Base-by-base conservation (phyloP, 306 rosid genomes). In the Citrullus colocynthis region DNA sequence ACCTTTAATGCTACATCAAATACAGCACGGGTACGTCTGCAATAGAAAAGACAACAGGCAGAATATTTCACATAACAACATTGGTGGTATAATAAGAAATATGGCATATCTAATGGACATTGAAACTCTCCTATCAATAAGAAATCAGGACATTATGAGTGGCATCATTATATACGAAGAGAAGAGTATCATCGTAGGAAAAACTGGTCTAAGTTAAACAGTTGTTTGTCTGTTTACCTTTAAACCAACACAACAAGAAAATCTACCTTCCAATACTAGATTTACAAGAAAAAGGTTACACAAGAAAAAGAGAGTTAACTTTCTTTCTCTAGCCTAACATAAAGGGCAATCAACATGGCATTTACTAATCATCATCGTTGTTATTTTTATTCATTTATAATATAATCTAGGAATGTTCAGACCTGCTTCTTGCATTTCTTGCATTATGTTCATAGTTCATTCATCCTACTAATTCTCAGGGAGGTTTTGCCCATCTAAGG, bases 1-100 rank as follows among this genome's bases (percentile, higher is more conserved):
- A 88, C 92, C 65, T 58, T 86, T 79, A 95, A 76, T 6, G 88
- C 99, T 20, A 81, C 80, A 74, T 88, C 93, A 89, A 95, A 92
- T 34, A 84, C 77, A 21, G 79, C 87, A 60, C 97, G 97, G 1
- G 92, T 89, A 60, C 97, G 96, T 54, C 97, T 92, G 86, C 70
- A 51, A 63, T 72, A 21, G 32, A 49, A 79, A 78, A 37, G 59
- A 73, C 51, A 80, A 52, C 45, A 30, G 4, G 17, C 32, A 20
- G 61, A 44, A 24, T 6, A 48, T 71, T 24, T 30, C 41, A 71
- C 75, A 69, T 17, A 44, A 18, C 45, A 10, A 21, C 10, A 69
- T 41, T 20, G 3, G 75, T 44, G 42, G 32, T 24, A 24, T 24
- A 44, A 15, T 44, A 4, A 66, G 49, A 65, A 37, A 65, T 65